phyloP scores from a whole-genome alignment of 768 basidiomycete species.

The Jaapia argillacea region DNA sequence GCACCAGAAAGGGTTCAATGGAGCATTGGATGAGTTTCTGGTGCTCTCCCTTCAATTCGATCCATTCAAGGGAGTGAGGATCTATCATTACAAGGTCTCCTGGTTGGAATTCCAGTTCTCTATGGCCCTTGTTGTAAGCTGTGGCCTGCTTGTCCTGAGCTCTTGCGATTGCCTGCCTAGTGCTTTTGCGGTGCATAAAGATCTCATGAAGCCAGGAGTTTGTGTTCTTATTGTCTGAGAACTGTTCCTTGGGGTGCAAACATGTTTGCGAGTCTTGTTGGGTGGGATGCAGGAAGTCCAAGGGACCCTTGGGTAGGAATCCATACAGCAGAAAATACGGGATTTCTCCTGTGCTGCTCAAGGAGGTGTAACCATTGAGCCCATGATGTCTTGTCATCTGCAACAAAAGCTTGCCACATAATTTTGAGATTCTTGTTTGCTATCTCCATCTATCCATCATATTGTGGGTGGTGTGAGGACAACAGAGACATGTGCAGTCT shows the following conservation, averaged over 20 bases:
- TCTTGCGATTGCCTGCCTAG: not conserved
- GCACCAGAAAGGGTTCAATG: not conserved
- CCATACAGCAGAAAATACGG: not conserved
- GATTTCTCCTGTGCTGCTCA: not conserved
- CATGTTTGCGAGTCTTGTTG: too few relatives aligned
- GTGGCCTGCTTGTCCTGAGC: too few relatives aligned
- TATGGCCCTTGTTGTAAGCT: not conserved
- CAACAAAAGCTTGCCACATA: not conserved
- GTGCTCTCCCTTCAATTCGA: not conserved
- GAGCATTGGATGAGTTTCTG: too few relatives aligned
- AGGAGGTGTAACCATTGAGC: not conserved
- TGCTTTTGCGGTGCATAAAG: not conserved
- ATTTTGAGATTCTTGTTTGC: not conserved
- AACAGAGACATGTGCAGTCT: conserved; percentile 11
- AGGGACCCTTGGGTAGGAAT: not conserved
- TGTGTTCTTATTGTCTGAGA: too few relatives aligned
- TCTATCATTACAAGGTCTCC: not conserved
- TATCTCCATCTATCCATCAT: conserved; percentile 20
- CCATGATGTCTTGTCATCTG: not conserved
- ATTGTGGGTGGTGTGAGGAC: conserved; percentile 23
- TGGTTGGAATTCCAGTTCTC: not conserved
- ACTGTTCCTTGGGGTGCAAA: too few relatives aligned
- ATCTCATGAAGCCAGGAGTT: too few relatives aligned
- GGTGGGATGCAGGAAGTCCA: too few relatives aligned
- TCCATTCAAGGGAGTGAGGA: not conserved